Percentiles rank a stretch among this genome's conserved stretches.
Conservation (phyloP, 257 asterid species). For the Prunella vulgaris region DNA sequence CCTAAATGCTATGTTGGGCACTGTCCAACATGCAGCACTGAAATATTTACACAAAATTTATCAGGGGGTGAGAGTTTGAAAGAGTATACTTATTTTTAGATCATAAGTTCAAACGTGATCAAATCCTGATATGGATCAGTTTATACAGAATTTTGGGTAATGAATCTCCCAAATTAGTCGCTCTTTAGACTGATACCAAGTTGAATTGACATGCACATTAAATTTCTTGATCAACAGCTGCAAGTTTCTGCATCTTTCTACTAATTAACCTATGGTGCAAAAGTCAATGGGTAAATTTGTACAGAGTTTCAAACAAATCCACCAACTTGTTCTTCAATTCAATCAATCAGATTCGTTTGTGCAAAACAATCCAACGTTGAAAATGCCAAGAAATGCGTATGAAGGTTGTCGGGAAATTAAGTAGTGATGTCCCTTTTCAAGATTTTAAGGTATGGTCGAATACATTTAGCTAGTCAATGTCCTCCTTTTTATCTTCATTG, state of each 20-base stretch:
- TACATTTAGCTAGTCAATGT: constrained; percentile 9
- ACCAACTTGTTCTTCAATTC: not conserved
- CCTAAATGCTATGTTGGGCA: no score
- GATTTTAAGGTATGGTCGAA: not conserved
- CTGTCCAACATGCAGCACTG: no score
- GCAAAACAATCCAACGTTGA: not conserved
- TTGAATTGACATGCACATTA: not conserved
- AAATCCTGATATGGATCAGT: no score
- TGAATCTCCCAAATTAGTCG: no score
- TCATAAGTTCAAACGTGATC: no score
- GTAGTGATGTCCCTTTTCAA: constrained; percentile 17
- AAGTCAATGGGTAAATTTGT: constrained; percentile 8
- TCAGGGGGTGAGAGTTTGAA: no score
- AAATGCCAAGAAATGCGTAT: constrained; percentile 6
- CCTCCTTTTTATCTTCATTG: not conserved
- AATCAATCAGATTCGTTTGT: constrained; percentile 14
- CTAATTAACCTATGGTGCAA: not conserved
- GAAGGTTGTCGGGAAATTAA: not conserved
- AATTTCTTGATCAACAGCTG: not conserved
- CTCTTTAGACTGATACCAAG: no score
- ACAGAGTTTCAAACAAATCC: not conserved
- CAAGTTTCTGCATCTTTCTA: not conserved
- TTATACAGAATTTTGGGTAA: no score
- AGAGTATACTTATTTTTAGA: no score
- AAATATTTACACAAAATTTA: no score